Evolutionary conservation across 495 filamentous ascomycete species (phyloP).

Genomic region (Aspergillus kassunensis): DNA sequence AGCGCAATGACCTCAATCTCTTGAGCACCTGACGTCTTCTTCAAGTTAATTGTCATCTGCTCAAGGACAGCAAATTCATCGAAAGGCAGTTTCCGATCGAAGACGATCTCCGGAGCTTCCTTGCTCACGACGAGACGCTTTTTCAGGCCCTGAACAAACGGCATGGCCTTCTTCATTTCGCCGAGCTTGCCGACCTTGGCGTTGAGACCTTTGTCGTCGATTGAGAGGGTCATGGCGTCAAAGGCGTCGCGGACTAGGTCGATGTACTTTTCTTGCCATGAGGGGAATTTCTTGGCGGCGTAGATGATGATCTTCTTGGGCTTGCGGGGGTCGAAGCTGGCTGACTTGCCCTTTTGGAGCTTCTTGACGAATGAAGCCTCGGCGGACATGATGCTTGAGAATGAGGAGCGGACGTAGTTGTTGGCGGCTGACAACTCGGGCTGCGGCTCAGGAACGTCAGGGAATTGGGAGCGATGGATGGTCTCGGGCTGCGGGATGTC

Average conservation of each 20-base stretch:
- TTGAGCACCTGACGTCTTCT: constrained; percentile 62
- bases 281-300: constrained; percentile 69
- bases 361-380: constrained; percentile 79
- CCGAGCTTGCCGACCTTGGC: constrained; percentile 70
- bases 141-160: constrained; percentile 87
- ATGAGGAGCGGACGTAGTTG: constrained; percentile 72
- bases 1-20: constrained; percentile 61
- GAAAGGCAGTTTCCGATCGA: constrained; percentile 79
- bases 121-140: constrained; percentile 60
- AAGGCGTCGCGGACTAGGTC: constrained; percentile 70
- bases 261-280: constrained; percentile 90
- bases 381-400: constrained; percentile 77
- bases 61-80: constrained; percentile 70
- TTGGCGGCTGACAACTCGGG: constrained; percentile 66
- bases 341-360: constrained; percentile 81
- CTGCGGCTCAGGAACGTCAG: constrained; percentile 59
- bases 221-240: constrained; percentile 45
- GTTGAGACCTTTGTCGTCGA: constrained; percentile 78
- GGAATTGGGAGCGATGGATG: constrained; percentile 78
- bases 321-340: constrained; percentile 79
- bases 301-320: constrained; percentile 90
- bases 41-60: constrained; percentile 54
- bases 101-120: constrained; percentile 57
- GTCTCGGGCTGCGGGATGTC: constrained; percentile 44
- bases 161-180: constrained; percentile 98